A percentile compares a stretch with the other conserved stretches of the same genome.
Conservation (phyloP, 1,284 basidiomycete genomes). For the Apiotrichum sp. region DNA sequence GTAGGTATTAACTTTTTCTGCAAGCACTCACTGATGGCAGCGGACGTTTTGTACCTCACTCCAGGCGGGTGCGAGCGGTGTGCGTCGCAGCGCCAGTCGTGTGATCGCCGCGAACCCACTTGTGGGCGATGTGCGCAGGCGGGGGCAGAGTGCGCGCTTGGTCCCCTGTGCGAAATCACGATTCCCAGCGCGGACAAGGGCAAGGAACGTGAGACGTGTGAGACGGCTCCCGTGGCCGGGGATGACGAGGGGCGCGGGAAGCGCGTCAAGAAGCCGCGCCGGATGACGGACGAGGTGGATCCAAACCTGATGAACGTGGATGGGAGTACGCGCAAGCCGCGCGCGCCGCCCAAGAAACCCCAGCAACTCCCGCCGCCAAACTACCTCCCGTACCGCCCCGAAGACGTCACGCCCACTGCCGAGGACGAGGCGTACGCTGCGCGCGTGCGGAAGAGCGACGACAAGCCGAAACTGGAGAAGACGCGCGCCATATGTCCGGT, state of each 20-base stretch:
- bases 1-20: not conserved
- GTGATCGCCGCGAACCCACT: no score
- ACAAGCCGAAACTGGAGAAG: slow-evolving; percentile 15
- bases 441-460: slow-evolving; percentile 23
- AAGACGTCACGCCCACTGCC: slow-evolving; percentile 10
- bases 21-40: not conserved
- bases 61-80: no score
- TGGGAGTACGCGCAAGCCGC: slow-evolving; percentile 1
- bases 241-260: slow-evolving; percentile 16
- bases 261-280: slow-evolving; percentile 33
- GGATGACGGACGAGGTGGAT: slow-evolving; percentile 20
- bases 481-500: slow-evolving; percentile 25
- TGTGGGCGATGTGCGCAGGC: no score
- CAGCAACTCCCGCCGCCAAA: not conserved
- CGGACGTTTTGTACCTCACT: no score
- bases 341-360: not conserved
- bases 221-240: no score
- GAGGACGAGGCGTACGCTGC: slow-evolving; percentile 22
- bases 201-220: not conserved
- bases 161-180: no score
- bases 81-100: no score
- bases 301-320: slow-evolving; percentile 20
- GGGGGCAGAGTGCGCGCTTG: no score
- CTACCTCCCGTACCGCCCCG: slow-evolving; percentile 2
- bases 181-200: no score